Evolutionary conservation across 805 yeast genomes (phyloP).

Genomic region (Lipomyces sp.): DNA sequence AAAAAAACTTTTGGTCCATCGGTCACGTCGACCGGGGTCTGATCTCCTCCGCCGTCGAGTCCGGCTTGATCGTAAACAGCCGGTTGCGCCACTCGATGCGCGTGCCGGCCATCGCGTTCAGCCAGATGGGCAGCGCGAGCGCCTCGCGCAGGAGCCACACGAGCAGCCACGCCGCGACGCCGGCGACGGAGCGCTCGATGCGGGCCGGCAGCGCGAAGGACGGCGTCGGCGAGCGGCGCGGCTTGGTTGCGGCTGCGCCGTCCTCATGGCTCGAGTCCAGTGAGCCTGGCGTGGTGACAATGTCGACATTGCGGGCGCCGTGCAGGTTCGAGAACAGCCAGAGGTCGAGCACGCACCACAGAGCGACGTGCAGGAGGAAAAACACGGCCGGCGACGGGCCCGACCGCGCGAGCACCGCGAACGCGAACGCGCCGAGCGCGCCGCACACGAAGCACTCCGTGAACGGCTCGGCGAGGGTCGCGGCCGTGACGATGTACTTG

Average conservation of each 20-base stretch:
- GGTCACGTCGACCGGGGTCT: neutral
- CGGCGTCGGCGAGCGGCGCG: constrained; percentile 23
- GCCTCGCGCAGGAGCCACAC: constrained; percentile 69
- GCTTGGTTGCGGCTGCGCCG: constrained; percentile 31
- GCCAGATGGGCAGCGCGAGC: constrained; percentile 81
- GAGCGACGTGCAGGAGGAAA: constrained; percentile 50
- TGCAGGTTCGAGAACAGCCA: constrained; percentile 51
- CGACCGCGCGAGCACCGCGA: constrained; percentile 47
- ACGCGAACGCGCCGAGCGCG: constrained; percentile 58
- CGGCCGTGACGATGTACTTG: constrained; percentile 80
- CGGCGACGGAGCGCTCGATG: constrained; percentile 13
- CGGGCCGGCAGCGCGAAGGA: constrained; percentile 30
- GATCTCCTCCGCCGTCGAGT: constrained; percentile 69
- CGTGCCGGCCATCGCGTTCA: constrained; percentile 72
- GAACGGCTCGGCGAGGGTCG: constrained; percentile 81
- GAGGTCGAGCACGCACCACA: constrained; percentile 68
- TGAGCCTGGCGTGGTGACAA: constrained; percentile 23
- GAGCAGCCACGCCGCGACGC: constrained; percentile 38
- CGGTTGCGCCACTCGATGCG: constrained; percentile 64
- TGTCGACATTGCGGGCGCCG: constrained; percentile 33
- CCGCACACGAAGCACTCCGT: constrained; percentile 76
- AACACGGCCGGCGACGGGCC: constrained; percentile 33
- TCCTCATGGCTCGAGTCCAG: constrained; percentile 32
- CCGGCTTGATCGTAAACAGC: constrained; percentile 68
- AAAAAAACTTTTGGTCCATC: too few species aligned